Base-by-base conservation (phyloP, 768 basidiomycete genomes). In the Cyathus striatus region DNA sequence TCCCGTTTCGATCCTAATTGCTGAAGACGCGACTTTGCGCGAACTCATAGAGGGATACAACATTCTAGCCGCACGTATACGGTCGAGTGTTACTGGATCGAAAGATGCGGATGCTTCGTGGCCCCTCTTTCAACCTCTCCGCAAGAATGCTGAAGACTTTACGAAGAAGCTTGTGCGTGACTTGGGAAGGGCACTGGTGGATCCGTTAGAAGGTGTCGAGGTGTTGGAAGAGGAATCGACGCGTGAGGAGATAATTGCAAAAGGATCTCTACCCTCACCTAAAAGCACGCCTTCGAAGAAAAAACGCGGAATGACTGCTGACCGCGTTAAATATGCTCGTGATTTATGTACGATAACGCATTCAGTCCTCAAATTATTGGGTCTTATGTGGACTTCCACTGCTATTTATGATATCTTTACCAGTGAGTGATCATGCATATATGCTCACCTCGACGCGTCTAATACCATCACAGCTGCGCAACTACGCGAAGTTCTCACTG, bases 271-370 rank as follows among this genome's bases (percentile, higher is more conserved):
- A 16, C 89, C 86, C 5, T 89, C 85, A 13, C 88, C 86, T 2
- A 72, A 75, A 54, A 72, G 68, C 41, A 89, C 79, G 47, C 87
- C 88, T 5, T 70, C 66, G 61, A 77, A 72, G 61, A 84, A 74
- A 61, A 78, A 75, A 54, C 73, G 68, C 43, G 87, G 90, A 4
- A 78, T 89, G 78, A 77, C 76, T 0, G 90, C 79, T 34, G 82
- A 84, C 46, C 83, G 88, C 58, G 81, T 81, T 41, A 90, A 85
- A 53, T 78, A 80, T 52, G 87, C 87, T 5, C 73, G 90, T 18
- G 90, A 92, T 59, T 65, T 91, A 16, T 87, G 81, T 58, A 84
- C 82, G 2, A 79, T 79, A 3, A 77, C 73, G 26, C 87, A 89
- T 53, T 74, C 80, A 1, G 86, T 79, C 13, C 70, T 90, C 45